Evolutionary conservation across 1,284 basidiomycete genomes (phyloP).

Genomic region (Ceratobasidium sp.): DNA sequence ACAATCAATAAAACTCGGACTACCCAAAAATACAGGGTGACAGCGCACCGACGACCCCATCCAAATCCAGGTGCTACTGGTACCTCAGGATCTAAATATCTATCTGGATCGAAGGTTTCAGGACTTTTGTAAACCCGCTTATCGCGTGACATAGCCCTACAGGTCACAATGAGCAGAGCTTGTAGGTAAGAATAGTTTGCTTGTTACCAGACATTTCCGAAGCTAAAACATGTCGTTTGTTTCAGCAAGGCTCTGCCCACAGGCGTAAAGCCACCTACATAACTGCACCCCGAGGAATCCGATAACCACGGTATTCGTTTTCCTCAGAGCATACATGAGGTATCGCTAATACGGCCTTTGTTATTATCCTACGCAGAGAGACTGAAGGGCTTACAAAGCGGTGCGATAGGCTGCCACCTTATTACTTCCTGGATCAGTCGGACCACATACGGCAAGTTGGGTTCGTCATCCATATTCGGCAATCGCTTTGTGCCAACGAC

Average conservation of each 20-base stretch:
- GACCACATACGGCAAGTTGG: slow-evolving; percentile 45
- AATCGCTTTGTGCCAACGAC: slow-evolving; percentile 41
- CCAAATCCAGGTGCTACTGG: slow-evolving; percentile 23
- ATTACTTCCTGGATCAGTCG: slow-evolving; percentile 43
- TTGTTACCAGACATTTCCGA: slow-evolving; percentile 23
- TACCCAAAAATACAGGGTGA: neutral
- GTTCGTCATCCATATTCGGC: slow-evolving; percentile 44
- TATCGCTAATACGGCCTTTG: slow-evolving; percentile 20
- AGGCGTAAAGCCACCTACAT: slow-evolving; percentile 11
- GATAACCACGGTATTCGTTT: slow-evolving; percentile 44
- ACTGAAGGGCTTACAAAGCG: slow-evolving; percentile 8
- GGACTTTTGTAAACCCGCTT: slow-evolving; percentile 9
- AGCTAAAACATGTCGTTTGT: neutral
- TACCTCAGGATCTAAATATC: slow-evolving; percentile 28
- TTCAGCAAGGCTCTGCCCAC: neutral
- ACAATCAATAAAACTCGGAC: neutral
- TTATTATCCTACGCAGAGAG: neutral
- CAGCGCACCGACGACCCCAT: slow-evolving; percentile 24
- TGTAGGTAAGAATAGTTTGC: neutral
- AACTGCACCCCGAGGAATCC: slow-evolving; percentile 27
- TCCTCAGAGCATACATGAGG: slow-evolving; percentile 47
- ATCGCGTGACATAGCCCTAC: slow-evolving; percentile 26
- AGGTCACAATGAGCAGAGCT: neutral
- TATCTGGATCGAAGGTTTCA: slow-evolving; percentile 28
- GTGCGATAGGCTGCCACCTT: slow-evolving; percentile 42